Conservation (phyloP, 352 stramenopile species). For the Phytophthora citricola region DNA sequence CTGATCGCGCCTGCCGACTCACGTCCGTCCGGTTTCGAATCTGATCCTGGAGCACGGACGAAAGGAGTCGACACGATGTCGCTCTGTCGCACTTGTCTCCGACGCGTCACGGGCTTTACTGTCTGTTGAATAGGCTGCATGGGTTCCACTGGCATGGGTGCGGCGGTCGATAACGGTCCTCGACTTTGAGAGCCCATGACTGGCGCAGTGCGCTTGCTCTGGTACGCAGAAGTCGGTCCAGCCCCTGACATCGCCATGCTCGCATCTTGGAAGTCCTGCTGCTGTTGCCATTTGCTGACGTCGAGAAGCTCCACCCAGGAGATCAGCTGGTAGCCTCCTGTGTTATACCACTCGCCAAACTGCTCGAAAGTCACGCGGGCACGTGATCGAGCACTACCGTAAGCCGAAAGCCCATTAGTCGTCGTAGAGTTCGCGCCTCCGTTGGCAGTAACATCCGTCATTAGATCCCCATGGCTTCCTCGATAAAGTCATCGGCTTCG, state of each 20-base stretch:
- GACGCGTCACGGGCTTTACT: conserved; percentile 62
- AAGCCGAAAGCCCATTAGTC: conserved; percentile 51
- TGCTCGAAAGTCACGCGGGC: conserved; percentile 90
- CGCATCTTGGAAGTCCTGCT: conserved; percentile 73
- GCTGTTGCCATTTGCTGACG: conserved; percentile 82
- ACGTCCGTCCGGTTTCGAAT: conserved; percentile 23
- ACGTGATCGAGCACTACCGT: conserved; percentile 69
- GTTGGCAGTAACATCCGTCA: conserved; percentile 76
- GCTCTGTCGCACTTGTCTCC: conserved; percentile 80
- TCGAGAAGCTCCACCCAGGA: conserved; percentile 90
- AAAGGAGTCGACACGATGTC: conserved; percentile 84
- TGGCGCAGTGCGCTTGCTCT: conserved; percentile 34
- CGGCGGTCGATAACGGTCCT: conserved; percentile 41
- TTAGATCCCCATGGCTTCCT: conserved; percentile 87
- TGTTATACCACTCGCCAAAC: conserved; percentile 93
- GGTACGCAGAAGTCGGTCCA: conserved; percentile 32
- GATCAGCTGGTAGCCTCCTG: conserved; percentile 78
- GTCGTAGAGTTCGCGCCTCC: conserved; percentile 42
- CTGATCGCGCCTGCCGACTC: conserved; percentile 59
- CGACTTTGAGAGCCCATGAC: conserved; percentile 69
- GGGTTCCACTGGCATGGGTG: conserved; percentile 50
- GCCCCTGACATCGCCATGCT: conserved; percentile 41
- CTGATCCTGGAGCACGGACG: conserved; percentile 28
- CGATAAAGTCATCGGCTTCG: conserved; percentile 87
- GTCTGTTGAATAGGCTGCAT: conserved; percentile 67